Evolutionary conservation across 2,329 filamentous ascomycete genomes (phyloP), one percentile per base, ranked within the genome.

Genomic region (Truncatella angustata): DNA sequence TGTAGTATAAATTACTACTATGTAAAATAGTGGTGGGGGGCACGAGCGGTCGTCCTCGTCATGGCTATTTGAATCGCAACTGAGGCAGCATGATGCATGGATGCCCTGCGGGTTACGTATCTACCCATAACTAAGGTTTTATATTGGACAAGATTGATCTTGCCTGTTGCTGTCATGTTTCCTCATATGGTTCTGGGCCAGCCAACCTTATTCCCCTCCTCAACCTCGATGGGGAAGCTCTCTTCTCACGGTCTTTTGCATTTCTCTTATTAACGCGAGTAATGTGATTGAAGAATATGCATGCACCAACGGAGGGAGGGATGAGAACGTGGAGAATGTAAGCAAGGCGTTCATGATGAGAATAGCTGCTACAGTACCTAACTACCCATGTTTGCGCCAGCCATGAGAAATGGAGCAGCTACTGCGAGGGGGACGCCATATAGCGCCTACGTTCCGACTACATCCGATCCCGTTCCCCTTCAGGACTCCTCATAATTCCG

Each of bases 351-450:
- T 14, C 20, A 44, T n/a, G 23, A 16, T 24, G 7, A 44, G 40
- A 28, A 44, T n/a, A n/a, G n/a, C n/a, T n/a, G n/a, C n/a, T n/a
- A n/a, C n/a, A n/a, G n/a, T n/a, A n/a, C n/a, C n/a, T n/a, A n/a
- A n/a, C 40, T n/a, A 44, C 40, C 21, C 24, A 28, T 44, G 40
- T 23, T n/a, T 44, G 40, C 40, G 40, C 40, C 43, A 24, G 43
- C 43, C 20, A 14, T 24, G n/a, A 28, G 28, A 23, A 37, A 36
- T 39, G 45, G 45, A 49, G 34, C 45, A 34, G 34, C 45, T 49
- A 37, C 45, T 49, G 34, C 45, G 45, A 49, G 45, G 18, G 16
- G 32, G 28, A 39, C 30, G 34, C 45, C 45, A 49, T 49, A 39
- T 37, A 35, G 23, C 32, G 21, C 18, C 18, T 24, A 26, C 32